Percentiles rank a stretch among this genome's conserved stretches.
These are phyloP conservation scores for Collybiopsis confluens DNA, from an alignment of 768 basidiomycete genomes.

Conservation along the genomic window DNA sequence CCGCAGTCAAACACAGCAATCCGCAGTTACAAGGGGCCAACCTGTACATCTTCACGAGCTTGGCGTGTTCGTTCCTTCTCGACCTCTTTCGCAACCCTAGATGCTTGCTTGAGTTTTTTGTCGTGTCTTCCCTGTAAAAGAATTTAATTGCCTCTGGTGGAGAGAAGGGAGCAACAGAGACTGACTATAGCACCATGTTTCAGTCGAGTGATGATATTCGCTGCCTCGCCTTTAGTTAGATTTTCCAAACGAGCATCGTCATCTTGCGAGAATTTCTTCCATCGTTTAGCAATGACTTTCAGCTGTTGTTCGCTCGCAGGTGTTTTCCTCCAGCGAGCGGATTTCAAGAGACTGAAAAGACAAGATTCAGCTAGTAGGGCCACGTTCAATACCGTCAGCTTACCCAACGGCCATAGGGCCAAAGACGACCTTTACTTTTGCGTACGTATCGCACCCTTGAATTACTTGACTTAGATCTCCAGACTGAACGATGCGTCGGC, in stretches of 20 bases:
- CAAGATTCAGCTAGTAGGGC: neutral
- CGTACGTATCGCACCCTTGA: slow-evolving; percentile 68
- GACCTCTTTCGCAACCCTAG: slow-evolving; percentile 27
- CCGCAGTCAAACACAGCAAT: too few species aligned
- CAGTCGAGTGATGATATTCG: slow-evolving; percentile 71
- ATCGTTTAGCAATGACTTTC: slow-evolving; percentile 46
- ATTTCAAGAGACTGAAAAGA: slow-evolving; percentile 45
- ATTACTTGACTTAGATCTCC: slow-evolving; percentile 55
- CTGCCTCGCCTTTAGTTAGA: slow-evolving; percentile 77
- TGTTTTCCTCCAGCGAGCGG: slow-evolving; percentile 60
- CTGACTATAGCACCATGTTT: slow-evolving; percentile 70
- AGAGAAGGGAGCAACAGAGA: neutral
- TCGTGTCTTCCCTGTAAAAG: slow-evolving; percentile 48
- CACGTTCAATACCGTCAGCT: slow-evolving; percentile 9
- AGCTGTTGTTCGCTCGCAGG: slow-evolving; percentile 64
- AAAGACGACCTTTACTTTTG: slow-evolving; percentile 46
- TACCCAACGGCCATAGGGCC: slow-evolving; percentile 51
- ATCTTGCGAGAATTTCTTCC: slow-evolving; percentile 14
- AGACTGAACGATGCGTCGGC: slow-evolving; percentile 51
- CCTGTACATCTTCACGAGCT: slow-evolving; percentile 52
- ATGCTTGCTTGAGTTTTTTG: slow-evolving; percentile 41
- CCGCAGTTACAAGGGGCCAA: slow-evolving; percentile 68
- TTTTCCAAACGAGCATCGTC: slow-evolving; percentile 27
- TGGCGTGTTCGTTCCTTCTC: slow-evolving; percentile 49
- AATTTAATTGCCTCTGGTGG: neutral